These are phyloP conservation scores for Luzula sylvatica DNA, from an alignment of 176 grass and related monocot species.

Conservation along the genomic window DNA sequence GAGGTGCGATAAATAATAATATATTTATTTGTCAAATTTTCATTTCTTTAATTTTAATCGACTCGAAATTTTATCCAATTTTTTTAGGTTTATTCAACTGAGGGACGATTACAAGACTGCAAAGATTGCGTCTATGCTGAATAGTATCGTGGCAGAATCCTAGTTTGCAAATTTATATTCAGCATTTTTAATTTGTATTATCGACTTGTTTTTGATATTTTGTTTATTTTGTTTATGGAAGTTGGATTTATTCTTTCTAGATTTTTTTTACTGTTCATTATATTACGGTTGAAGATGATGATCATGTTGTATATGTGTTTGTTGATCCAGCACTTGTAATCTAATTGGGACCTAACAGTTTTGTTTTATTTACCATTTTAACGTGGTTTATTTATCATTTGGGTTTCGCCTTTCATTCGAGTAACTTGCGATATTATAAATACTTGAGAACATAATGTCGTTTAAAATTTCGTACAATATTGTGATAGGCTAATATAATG, in stretches of 20 bases:
- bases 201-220: background rate
- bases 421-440: too few relatives aligned
- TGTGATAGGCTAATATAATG: too few relatives aligned
- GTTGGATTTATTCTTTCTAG: background rate
- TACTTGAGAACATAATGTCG: too few relatives aligned
- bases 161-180: constrained; percentile 16
- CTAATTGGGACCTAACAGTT: constrained; percentile 1
- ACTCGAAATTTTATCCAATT: constrained; percentile 10
- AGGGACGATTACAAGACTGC: constrained; percentile 92
- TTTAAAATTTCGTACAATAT: too few relatives aligned
- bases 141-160: constrained; percentile 49
- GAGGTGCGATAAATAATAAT: too few relatives aligned
- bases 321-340: constrained; percentile 5
- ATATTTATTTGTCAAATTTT: background rate
- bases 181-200: background rate
- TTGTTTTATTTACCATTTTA: background rate
- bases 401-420: too few relatives aligned
- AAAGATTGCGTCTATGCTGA: constrained; percentile 88
- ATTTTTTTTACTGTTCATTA: constrained; percentile 2
- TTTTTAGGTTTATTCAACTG: constrained; percentile 94
- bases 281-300: constrained; percentile 7
- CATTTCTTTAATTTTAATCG: too few relatives aligned
- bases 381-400: too few relatives aligned
- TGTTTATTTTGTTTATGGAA: background rate
- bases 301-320: constrained; percentile 23